Evolutionary conservation across 2,329 filamentous ascomycete genomes (phyloP), one percentile per base, ranked within the genome.

Genomic region (Phialophora expanda): DNA sequence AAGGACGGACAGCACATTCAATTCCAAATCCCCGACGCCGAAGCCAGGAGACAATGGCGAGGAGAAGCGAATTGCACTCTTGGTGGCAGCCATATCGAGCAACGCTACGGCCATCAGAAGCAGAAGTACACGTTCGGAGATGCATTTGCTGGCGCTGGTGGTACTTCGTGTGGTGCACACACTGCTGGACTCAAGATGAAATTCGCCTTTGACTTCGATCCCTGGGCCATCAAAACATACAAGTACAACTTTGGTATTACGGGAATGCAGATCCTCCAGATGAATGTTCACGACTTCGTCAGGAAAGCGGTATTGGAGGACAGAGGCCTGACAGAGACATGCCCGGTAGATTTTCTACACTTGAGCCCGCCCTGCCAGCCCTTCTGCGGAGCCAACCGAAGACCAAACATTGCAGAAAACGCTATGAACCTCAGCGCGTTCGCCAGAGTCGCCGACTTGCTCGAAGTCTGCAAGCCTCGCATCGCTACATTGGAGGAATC

Each of bases 401-500:
- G 82, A 76, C 0, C 72, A 24, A 65, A 68, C 55, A 84, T 85
- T 0, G 79, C 79, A 6, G 82, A 87, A 24, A 89, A 93, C 54
- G 89, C 90, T 0, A 81, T 78, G 0, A 95, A 96, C 70, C 87
- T 86, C 0, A 86, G 87, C 0, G 79, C 83, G 0, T 76, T 84
- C 0, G 83, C 84, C 51, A 78, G 78, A 0, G 75, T 83, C 0
- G 77, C 80, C 0, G 76, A 83, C 3, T 75, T 93, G 0, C 77
- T 94, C 0, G 76, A 83, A 4, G 83, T 84, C 41, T 75, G 84
- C 0, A 84, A 82, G 0, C 91, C 92, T 0, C 83, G 92, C 0
- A 74, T 95, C 0, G 84, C 91, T 1, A 96, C 91, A 0, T 79
- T 96, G 0, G 92, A 96, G 72, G 90, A 96, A 73, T 93, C 92